Conservation (phyloP, 768 basidiomycete genomes). For the Leccinum subgranulosum region DNA sequence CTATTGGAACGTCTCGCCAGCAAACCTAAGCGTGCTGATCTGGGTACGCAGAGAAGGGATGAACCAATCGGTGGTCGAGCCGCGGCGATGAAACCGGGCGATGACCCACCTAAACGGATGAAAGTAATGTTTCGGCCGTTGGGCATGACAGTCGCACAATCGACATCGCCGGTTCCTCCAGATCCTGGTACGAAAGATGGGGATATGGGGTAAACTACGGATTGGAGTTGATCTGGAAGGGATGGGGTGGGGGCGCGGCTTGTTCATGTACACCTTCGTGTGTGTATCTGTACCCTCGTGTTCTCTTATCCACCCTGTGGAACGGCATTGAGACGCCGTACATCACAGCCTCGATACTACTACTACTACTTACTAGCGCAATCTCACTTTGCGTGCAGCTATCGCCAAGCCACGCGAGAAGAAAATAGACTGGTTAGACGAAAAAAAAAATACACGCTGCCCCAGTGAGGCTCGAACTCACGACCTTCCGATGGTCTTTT, state of each 20-base stretch:
- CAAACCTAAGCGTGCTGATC: conserved; percentile 55
- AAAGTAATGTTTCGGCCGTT: conserved; percentile 63
- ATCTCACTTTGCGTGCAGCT: neutral
- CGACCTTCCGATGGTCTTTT: conserved; percentile 44
- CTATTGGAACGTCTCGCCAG: conserved; percentile 55
- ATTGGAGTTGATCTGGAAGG: conserved; percentile 37
- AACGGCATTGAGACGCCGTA: neutral
- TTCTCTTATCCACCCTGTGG: conserved; percentile 6
- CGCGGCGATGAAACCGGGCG: conserved; percentile 29
- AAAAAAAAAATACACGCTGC: conserved; percentile 33
- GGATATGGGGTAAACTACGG: conserved; percentile 57
- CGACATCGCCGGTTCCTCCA: conserved; percentile 48
- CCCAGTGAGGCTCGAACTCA: conserved; percentile 54
- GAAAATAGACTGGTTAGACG: too few relatives aligned
- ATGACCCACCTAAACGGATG: conserved; percentile 62
- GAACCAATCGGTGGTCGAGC: conserved; percentile 19
- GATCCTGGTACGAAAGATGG: conserved; percentile 68
- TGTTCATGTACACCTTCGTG: conserved; percentile 2
- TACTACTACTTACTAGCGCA: conserved; percentile 3
- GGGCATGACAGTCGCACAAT: conserved; percentile 26
- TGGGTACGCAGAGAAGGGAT: conserved; percentile 45
- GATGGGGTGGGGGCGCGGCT: conserved; percentile 1
- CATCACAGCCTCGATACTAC: conserved; percentile 5
- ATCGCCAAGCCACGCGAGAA: neutral
- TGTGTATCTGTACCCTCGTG: conserved; percentile 8